Conservation (phyloP, 225 moss, liverwort and hornwort species). For the Marchantia polymorpha region DNA sequence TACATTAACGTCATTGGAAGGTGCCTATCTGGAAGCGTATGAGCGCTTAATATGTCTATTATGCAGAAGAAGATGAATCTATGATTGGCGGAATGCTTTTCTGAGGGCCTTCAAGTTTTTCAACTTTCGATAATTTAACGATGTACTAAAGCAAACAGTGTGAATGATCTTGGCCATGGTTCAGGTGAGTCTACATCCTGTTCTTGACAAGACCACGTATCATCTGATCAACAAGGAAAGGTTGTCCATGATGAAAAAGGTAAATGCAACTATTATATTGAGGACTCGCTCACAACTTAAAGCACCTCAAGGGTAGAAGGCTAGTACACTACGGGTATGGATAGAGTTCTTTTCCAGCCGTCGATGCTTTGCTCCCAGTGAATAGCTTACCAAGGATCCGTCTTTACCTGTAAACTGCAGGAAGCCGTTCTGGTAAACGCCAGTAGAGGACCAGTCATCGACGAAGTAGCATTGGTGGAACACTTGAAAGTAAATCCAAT, state of each 20-base stretch:
- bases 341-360: background rate
- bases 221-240: slow-evolving; percentile 90
- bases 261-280: background rate
- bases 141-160: too few relatives aligned
- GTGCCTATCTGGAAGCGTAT: too few relatives aligned
- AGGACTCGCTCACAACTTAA: too few relatives aligned
- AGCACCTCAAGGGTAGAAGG: background rate
- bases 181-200: slow-evolving; percentile 89
- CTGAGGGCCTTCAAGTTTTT: too few relatives aligned
- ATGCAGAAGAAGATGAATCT: too few relatives aligned
- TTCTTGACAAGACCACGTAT: slow-evolving; percentile 89
- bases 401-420: slow-evolving; percentile 26
- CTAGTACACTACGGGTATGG: too few relatives aligned
- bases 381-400: background rate
- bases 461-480: slow-evolving; percentile 87
- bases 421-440: slow-evolving; percentile 90
- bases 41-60: too few relatives aligned
- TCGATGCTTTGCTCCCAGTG: background rate
- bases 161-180: background rate
- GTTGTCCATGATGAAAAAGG: slow-evolving; percentile 84
- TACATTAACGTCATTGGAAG: too few relatives aligned
- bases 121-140: too few relatives aligned
- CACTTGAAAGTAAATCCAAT: slow-evolving; percentile 94
- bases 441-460: slow-evolving; percentile 93
- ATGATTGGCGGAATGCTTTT: too few relatives aligned